Conservation (phyloP, 2,329 filamentous ascomycete genomes). For the Coniochaeta sp. region DNA sequence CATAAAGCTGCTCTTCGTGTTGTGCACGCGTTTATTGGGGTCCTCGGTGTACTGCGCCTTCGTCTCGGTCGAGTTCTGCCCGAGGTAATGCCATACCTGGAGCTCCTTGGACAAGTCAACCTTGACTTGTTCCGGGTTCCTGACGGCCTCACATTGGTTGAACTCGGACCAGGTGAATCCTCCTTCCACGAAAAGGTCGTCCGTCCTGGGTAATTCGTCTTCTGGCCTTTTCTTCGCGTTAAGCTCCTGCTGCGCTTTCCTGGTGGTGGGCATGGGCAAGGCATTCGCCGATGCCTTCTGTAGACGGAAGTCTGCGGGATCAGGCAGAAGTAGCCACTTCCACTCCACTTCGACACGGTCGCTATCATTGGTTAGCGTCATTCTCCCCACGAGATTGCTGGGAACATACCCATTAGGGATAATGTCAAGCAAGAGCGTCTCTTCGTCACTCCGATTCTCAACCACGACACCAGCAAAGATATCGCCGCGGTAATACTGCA, state of each 20-base stretch:
- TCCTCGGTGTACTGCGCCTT: constrained; percentile 88
- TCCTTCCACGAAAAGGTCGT: constrained; percentile 60
- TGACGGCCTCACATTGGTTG: constrained; percentile 43
- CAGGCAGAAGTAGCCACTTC: constrained; percentile 73
- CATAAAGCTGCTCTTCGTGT: constrained; percentile 64
- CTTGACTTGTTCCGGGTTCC: constrained; percentile 56
- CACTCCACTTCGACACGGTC: constrained; percentile 73
- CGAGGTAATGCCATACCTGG: constrained; percentile 84
- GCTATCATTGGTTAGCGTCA: constrained; percentile 41
- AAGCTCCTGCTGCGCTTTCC: constrained; percentile 57
- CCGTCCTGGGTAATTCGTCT: constrained; percentile 56
- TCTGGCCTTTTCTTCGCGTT: constrained; percentile 58
- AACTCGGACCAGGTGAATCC: constrained; percentile 76
- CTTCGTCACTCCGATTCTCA: constrained; percentile 72
- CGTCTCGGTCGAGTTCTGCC: constrained; percentile 78
- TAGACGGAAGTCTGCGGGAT: constrained; percentile 62
- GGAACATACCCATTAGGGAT: constrained; percentile 71
- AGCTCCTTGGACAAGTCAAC: constrained; percentile 66
- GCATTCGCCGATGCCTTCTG: constrained; percentile 70
- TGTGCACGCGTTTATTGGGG: constrained; percentile 49
- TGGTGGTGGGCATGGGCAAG: constrained; percentile 59
- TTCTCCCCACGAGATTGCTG: constrained; percentile 2
- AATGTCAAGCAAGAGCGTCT: constrained; percentile 71
- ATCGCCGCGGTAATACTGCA: constrained; percentile 76
- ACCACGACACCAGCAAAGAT: constrained; percentile 87